These are phyloP conservation scores for Vitis vinifera DNA, from an alignment of 164 flowering plant species.

Conservation along the genomic window DNA sequence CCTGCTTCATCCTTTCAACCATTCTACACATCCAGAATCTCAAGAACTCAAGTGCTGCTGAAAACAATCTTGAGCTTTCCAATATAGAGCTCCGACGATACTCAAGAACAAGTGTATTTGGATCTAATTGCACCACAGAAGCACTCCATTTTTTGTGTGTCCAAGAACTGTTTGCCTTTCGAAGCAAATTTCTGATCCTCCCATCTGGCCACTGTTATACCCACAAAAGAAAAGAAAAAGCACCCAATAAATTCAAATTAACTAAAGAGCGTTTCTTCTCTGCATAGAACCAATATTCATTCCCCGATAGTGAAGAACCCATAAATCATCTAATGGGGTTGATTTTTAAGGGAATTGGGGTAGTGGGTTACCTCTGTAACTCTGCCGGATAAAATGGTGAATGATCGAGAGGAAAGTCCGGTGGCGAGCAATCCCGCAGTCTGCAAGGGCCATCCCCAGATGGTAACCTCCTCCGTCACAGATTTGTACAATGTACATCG, in stretches of 20 bases:
- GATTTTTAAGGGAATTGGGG: background rate
- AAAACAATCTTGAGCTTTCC: slow-evolving; percentile 42
- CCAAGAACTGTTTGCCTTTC: slow-evolving; percentile 60
- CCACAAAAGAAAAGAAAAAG: background rate
- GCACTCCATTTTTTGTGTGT: slow-evolving; percentile 57
- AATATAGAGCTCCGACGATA: slow-evolving; percentile 39
- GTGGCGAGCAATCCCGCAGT: slow-evolving; percentile 68
- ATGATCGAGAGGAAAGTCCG: slow-evolving; percentile 55
- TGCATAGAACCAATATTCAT: background rate
- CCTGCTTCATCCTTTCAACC: slow-evolving; percentile 30
- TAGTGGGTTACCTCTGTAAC: slow-evolving; percentile 59
- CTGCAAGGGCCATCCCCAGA: slow-evolving; percentile 97
- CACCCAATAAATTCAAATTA: background rate
- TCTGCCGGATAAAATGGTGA: slow-evolving; percentile 68
- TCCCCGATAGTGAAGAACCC: background rate
- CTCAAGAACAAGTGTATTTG: slow-evolving; percentile 80
- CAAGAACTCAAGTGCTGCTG: slow-evolving; percentile 41
- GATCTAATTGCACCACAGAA: slow-evolving; percentile 61
- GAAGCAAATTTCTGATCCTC: slow-evolving; percentile 24
- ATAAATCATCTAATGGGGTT: background rate
- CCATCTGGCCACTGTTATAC: slow-evolving; percentile 63
- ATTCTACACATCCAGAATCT: slow-evolving; percentile 30
- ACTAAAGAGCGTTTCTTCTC: background rate
- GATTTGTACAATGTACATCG: slow-evolving; percentile 63
- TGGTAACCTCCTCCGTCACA: slow-evolving; percentile 55